Conservation (phyloP, 495 filamentous ascomycete species). For the Tuber microsphaerosporum region DNA sequence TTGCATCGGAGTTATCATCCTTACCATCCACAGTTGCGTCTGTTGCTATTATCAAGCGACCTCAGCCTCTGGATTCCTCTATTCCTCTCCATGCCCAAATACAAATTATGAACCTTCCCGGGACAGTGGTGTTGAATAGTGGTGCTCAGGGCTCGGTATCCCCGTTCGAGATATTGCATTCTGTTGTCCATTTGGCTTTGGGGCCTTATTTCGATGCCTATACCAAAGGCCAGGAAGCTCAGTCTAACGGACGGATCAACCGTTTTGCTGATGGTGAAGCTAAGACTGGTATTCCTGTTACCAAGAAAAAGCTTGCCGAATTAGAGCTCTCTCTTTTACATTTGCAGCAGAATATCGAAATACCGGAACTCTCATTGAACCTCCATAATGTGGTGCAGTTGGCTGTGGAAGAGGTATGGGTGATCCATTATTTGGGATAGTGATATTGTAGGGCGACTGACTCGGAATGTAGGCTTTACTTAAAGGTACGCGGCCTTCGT, state of each 20-base stretch:
- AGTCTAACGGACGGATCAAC: conserved; percentile 55
- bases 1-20: conserved; percentile 73
- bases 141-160: conserved; percentile 60
- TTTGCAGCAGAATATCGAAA: conserved; percentile 94
- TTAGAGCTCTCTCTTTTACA: conserved; percentile 81
- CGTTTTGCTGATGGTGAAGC: conserved; percentile 61
- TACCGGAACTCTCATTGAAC: conserved; percentile 77
- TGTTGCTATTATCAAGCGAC: conserved; percentile 81
- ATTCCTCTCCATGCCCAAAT: conserved; percentile 76
- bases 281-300: conserved; percentile 81
- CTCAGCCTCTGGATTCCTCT: conserved; percentile 72
- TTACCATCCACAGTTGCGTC: conserved; percentile 71
- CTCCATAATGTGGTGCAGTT: conserved; percentile 80
- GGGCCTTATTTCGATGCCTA: conserved; percentile 94
- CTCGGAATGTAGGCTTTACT: conserved; percentile 48
- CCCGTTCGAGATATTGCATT: conserved; percentile 85
- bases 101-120: conserved; percentile 84
- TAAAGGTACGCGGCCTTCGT: conserved; percentile 57
- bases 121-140: conserved; percentile 58
- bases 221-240: conserved; percentile 70
- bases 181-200: conserved; percentile 76
- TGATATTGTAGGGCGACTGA: conserved; percentile 8
- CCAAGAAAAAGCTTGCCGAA: conserved; percentile 91
- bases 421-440: conserved; percentile 6
- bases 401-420: conserved; percentile 58